Base-by-base conservation (phyloP, 2,329 filamentous ascomycete species). In the Cladosporium sp. region DNA sequence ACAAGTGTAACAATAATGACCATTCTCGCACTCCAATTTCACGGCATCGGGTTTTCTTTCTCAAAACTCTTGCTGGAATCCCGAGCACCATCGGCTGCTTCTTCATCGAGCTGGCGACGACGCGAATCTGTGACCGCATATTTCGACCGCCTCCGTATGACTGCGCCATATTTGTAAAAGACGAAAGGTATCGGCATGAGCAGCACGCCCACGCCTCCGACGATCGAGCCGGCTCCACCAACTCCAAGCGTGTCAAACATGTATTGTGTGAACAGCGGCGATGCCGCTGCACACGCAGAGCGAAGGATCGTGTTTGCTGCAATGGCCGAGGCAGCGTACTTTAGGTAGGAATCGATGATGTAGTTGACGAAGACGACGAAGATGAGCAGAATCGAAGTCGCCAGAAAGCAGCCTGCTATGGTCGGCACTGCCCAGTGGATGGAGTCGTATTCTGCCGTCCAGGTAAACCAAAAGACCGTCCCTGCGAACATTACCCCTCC, bases 271-370 rank as follows among this genome's bases (percentile, higher is more conserved):
- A 83, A 83, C 0, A 83, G 74, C 0, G 81, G 81, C 64, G 82
- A 81, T 4, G 73, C 73, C 20, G 77, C 78, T 22, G 78, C 80
- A 34, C 75, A 77, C 19, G 80, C 67, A 6, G 75, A 78, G 20
- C 79, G 73, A 64, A 80, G 72, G 65, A 83, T 79, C 0, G 80
- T 83, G 61, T 83, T 83, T 7, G 79, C 80, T 6, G 80, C 80
- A 34, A 83, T 78, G n/a, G 79, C 80, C 0, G 77, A 79, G 9
- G 79, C 78, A 15, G 80, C 78, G 61, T 76, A 77, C 69, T 82
- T 80, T 39, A 83, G 74, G 62, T 84, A 84, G 0, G 80, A 77
- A 61, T 84, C 81, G 50, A 84, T 80, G 13, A 85, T 71, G 64
- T 85, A 85, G 64, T 84, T 84, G 60, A 82, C 70, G 37, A 78